phyloP scores from a whole-genome alignment of 768 basidiomycete genomes.

The Mycena alexandri region DNA sequence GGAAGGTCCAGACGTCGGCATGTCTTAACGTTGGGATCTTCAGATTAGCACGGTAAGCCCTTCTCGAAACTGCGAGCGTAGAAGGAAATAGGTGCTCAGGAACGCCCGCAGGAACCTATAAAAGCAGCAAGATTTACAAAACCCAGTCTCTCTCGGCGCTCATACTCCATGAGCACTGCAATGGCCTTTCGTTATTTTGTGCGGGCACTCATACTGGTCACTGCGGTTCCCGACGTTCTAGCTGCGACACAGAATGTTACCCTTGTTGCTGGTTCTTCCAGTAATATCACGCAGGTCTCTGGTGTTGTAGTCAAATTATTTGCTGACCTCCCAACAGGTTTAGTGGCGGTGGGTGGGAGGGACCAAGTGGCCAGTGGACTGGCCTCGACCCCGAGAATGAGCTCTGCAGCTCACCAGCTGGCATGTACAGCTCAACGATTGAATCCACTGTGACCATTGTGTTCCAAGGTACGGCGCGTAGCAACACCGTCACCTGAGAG shows the following conservation, averaged over 20 bases:
- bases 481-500: neutral
- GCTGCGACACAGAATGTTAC: slow-evolving; percentile 6
- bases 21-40: no score
- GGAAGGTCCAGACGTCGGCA: no score
- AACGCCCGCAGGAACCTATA: no score
- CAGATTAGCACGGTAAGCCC: no score
- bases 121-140: no score
- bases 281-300: slow-evolving; percentile 6
- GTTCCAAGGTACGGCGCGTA: slow-evolving; percentile 6
- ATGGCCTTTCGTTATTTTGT: no score
- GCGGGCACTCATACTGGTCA: no score
- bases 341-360: neutral
- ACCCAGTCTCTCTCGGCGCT: no score
- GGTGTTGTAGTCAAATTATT: neutral
- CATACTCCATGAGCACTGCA: no score
- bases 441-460: neutral
- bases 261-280: slow-evolving; percentile 4
- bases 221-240: no score
- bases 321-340: slow-evolving; percentile 10
- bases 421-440: neutral
- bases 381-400: slow-evolving; percentile 1
- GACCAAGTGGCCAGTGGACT: neutral
- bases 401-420: neutral
- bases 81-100: no score
- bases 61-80: no score